These are phyloP conservation scores for Amphicarpaea edgeworthii DNA, from an alignment of 306 rosid genomes.

Conservation along the genomic window DNA sequence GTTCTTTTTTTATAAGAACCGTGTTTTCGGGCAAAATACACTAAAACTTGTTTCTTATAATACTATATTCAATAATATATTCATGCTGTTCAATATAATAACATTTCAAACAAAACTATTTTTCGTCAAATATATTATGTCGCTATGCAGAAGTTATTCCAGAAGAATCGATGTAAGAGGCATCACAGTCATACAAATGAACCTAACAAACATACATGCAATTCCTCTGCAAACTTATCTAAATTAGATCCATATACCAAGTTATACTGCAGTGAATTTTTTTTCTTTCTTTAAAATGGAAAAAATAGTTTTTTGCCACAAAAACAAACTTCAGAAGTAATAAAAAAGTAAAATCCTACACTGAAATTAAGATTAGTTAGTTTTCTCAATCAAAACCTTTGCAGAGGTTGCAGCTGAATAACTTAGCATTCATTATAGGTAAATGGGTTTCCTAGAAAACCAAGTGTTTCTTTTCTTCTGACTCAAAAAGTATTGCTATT, in stretches of 20 bases:
- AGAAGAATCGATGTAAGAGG: background rate
- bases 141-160: background rate
- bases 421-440: constrained; percentile 54
- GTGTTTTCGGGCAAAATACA: too few species aligned
- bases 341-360: background rate
- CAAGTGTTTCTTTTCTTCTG: constrained; percentile 32
- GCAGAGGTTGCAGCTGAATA: constrained; percentile 47
- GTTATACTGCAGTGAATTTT: background rate
- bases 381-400: constrained; percentile 57
- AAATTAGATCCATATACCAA: background rate
- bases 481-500: constrained; percentile 24
- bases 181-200: background rate
- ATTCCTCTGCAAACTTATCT: constrained; percentile 5
- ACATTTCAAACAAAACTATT: too few species aligned
- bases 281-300: too few species aligned
- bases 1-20: too few species aligned
- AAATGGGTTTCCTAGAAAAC: constrained; percentile 43
- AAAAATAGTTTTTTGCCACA: background rate
- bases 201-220: background rate
- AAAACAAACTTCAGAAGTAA: constrained; percentile 16
- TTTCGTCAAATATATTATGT: background rate
- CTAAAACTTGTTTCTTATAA: too few species aligned
- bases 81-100: too few species aligned
- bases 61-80: too few species aligned
- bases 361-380: constrained; percentile 36